Percentiles rank a stretch among this genome's conserved stretches.
These are phyloP conservation scores for Mrakia frigida DNA, from an alignment of 768 basidiomycete genomes.

Conservation along the genomic window DNA sequence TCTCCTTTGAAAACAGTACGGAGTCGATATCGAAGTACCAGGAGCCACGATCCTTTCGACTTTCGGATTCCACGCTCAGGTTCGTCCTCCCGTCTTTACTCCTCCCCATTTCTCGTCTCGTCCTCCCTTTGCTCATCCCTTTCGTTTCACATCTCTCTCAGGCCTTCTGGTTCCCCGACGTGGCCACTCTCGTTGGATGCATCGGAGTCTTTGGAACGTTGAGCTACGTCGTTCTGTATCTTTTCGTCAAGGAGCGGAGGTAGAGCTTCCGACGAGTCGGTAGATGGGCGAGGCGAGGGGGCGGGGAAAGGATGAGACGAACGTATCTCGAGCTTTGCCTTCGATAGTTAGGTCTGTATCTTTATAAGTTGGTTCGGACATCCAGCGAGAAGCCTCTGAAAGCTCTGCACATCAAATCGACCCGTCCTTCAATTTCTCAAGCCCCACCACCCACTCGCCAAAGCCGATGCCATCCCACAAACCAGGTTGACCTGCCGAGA, in stretches of 20 bases:
- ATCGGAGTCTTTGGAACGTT: constrained; percentile 70
- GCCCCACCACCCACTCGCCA: too few relatives aligned
- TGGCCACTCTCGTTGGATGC: constrained; percentile 75
- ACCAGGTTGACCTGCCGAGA: too few relatives aligned
- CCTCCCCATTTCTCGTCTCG: not conserved
- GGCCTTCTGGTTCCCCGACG: constrained; percentile 99
- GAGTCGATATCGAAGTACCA: constrained; percentile 92
- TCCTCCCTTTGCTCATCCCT: not conserved
- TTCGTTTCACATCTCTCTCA: constrained; percentile 34
- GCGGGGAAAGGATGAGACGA: not conserved
- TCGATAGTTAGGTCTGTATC: too few relatives aligned
- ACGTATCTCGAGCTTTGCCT: too few relatives aligned
- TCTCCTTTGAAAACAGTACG: constrained; percentile 57
- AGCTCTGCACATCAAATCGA: too few relatives aligned
- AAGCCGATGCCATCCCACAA: too few relatives aligned
- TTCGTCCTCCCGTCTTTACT: constrained; percentile 34
- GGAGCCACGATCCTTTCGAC: constrained; percentile 90
- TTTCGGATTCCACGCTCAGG: constrained; percentile 87
- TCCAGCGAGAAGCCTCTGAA: too few relatives aligned
- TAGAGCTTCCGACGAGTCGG: constrained; percentile 38
- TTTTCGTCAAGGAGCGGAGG: constrained; percentile 78
- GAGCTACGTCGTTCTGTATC: constrained; percentile 75
- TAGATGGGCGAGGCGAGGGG: not conserved
- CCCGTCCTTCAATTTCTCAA: too few relatives aligned
- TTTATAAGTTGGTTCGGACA: too few relatives aligned